phyloP scores from a whole-genome alignment of 1,284 basidiomycete genomes.

The Blastosporella zonata region DNA sequence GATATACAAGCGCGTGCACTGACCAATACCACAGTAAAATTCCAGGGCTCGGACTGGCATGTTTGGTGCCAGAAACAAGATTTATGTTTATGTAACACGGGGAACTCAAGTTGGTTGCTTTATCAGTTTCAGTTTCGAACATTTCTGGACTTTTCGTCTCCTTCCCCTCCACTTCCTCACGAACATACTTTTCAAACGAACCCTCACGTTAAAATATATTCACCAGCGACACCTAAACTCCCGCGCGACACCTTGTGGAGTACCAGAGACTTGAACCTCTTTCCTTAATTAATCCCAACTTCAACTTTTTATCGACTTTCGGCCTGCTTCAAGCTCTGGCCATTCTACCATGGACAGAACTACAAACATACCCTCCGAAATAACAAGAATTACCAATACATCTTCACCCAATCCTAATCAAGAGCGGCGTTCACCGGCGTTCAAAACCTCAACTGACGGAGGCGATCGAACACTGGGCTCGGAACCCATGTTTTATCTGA shows the following conservation, averaged over 20 bases:
- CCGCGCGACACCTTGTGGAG: constrained; percentile 17
- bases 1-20: constrained; percentile 10
- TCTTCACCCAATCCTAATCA: constrained; percentile 3
- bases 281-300: constrained; percentile 4
- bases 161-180: constrained; percentile 9
- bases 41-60: constrained; percentile 54
- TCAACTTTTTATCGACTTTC: constrained; percentile 2
- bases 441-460: constrained; percentile 8
- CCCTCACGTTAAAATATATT: background rate
- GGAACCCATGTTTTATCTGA: constrained; percentile 5
- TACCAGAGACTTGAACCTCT: constrained; percentile 3
- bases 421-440: constrained; percentile 9
- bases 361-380: constrained; percentile 6
- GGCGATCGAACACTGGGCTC: constrained; percentile 3
- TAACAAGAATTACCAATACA: background rate
- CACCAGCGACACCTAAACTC: constrained; percentile 11
- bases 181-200: constrained; percentile 2
- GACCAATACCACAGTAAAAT: constrained; percentile 76
- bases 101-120: constrained; percentile 14
- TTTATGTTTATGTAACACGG: constrained; percentile 17
- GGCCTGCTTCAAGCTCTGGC: constrained; percentile 8
- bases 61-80: constrained; percentile 6
- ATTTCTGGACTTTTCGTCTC: constrained; percentile 11
- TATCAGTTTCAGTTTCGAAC: constrained; percentile 16
- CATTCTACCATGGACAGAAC: constrained; percentile 9